Evolutionary conservation across 441 rosid species (phyloP), one percentile per base, ranked within the genome.

Genomic region (Heliophila coronopifolia): DNA sequence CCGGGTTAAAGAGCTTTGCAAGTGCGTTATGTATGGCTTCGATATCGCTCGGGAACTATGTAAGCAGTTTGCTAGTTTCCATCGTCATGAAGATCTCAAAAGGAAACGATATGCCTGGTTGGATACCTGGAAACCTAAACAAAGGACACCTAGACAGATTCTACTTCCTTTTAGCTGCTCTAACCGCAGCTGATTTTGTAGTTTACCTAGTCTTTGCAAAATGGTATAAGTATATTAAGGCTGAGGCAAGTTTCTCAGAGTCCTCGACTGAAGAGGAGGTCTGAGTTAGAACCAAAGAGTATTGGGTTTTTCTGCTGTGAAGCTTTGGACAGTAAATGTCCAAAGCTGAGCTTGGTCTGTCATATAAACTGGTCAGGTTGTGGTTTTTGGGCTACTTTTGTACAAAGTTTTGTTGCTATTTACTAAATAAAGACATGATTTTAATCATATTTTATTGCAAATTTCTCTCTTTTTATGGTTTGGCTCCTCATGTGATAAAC

Each of bases 1-100:
- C 86, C 2, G 88, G 97, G n/a, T 59, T 93, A 34, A 93, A 89
- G 74, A 93, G 99, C 77, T 89, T 89, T 1, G 99, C 96, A 11
- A 89, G 97, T n/a, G 94, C 99, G 9, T 77, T 93, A 2, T 84
- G 99, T 64, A 93, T 93, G 99, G 80, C 92, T 53, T 93, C 99
- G 1, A 93, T 93, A 62, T 93, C 96, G 0, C 70, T 93, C 14
- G 99, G 99, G 17, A 93, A 93, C 83, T 93, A 83, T 11, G 97
- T 89, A 12, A 93, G 99, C 7, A 84, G 92, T 76, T 76, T 93
- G 73, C 68, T 93, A 7, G 92, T 93, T 50, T 80, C 85, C 5
- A 84, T 77, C 79, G 93, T 89, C 15, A 81, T 89, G 85, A 89
- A 80, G 86, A 78, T 93, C 68, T 86, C 99, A 1, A 70, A 88